phyloP scores from a whole-genome alignment of 1,139 yeast genomes.

The Saccharomycopsis hybrid region DNA sequence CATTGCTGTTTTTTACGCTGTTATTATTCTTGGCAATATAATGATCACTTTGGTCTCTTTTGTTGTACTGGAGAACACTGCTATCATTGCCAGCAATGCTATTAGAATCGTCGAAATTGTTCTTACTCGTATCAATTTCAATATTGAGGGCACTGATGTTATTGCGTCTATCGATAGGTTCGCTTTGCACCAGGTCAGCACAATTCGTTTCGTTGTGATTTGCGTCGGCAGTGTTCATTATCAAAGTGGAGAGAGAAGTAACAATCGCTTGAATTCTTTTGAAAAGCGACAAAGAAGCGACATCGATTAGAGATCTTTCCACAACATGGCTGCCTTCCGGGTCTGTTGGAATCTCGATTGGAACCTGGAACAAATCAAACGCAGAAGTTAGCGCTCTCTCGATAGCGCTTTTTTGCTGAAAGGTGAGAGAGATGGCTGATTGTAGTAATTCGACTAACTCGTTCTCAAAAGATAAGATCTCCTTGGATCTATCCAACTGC shows the following conservation, averaged over 20 bases:
- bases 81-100: not conserved
- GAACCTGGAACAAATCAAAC: conserved; percentile 28
- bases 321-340: not conserved
- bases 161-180: too few species aligned
- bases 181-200: too few species aligned
- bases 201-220: not conserved
- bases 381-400: conserved; percentile 22
- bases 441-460: conserved; percentile 25
- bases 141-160: too few species aligned
- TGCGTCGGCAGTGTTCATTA: conserved; percentile 22
- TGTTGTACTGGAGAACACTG: too few species aligned
- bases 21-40: too few species aligned
- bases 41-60: too few species aligned
- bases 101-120: too few species aligned
- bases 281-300: conserved; percentile 25
- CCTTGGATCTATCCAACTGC: conserved; percentile 23
- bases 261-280: conserved; percentile 29
- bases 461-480: conserved; percentile 27
- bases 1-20: too few species aligned
- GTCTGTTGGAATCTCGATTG: conserved; percentile 15
- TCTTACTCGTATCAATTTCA: too few species aligned
- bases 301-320: conserved; percentile 26
- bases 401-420: conserved; percentile 23
- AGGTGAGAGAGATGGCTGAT: conserved; percentile 21
- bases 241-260: conserved; percentile 27